Conservation (phyloP, 768 basidiomycete species). For the Pleurotus salmoneostramineus region DNA sequence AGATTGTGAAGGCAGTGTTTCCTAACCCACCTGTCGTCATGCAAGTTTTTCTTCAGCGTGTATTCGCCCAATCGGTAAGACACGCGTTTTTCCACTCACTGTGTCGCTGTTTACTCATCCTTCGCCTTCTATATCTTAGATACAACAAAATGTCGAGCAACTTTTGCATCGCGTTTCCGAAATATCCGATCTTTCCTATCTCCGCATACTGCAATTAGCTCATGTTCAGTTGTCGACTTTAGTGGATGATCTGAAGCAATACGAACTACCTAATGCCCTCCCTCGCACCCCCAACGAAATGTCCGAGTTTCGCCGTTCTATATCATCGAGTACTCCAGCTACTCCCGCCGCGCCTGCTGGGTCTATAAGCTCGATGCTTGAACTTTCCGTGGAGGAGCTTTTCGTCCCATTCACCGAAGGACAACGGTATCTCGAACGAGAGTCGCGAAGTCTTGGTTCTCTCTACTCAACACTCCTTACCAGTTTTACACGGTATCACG, state of each 20-base stretch:
- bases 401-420: slow-evolving; percentile 95
- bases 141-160: slow-evolving; percentile 94
- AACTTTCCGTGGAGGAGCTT: slow-evolving; percentile 92
- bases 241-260: slow-evolving; percentile 88
- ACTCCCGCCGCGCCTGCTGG: slow-evolving; percentile 44
- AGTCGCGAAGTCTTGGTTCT: slow-evolving; percentile 77
- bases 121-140: slow-evolving; percentile 40
- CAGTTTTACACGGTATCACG: slow-evolving; percentile 86
- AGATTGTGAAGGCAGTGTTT: slow-evolving; percentile 98
- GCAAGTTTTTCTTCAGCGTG: slow-evolving; percentile 96
- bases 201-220: slow-evolving; percentile 86
- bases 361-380: slow-evolving; percentile 83
- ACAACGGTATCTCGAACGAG: slow-evolving; percentile 85
- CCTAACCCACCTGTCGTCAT: slow-evolving; percentile 95
- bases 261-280: slow-evolving; percentile 73
- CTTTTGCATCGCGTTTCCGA: slow-evolving; percentile 71
- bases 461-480: slow-evolving; percentile 72
- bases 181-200: slow-evolving; percentile 85
- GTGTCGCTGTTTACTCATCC: not conserved
- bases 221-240: slow-evolving; percentile 75
- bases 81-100: not conserved
- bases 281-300: slow-evolving; percentile 63
- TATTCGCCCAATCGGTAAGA: slow-evolving; percentile 94
- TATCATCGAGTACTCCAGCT: slow-evolving; percentile 41
- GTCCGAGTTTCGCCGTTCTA: slow-evolving; percentile 54